Base-by-base conservation (phyloP, 768 basidiomycete species). In the Boletus tomentosulus region DNA sequence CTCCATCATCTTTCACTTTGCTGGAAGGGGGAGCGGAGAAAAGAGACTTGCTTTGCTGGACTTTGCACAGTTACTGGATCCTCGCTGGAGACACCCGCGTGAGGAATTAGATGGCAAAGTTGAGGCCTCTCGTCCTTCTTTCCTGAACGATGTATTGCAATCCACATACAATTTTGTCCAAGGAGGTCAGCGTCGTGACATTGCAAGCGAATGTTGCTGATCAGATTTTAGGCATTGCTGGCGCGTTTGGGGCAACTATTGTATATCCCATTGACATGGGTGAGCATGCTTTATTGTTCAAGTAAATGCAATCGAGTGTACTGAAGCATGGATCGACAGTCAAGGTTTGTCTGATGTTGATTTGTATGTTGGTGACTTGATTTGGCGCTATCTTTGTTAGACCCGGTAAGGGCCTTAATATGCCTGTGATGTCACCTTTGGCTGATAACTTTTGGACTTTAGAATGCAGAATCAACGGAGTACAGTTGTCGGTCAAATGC, bases 391-490 rank as follows among this genome's bases (percentile, higher is more conserved):
- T 50, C 10, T 52, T 50, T 48, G 30, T 44, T 71, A 85, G 83
- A 87, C 85, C 47, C 78, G 86, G 86, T 86, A 67, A 50, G 72
- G 53, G 33, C 37, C 5, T 37, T 27, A 28, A 4, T 34, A 42
- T 3, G 8, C 34, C n/a, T 22, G 19, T 31, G 34, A 11, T 16
- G 19, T 46, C 16, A 39, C 44, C 19, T 35, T 39, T 9, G 13
- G 43, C 39, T 63, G 24, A 62, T 19, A 11, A 7, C 31, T 12
- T 54, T 51, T 53, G 30, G 41, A 49, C 39, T 24, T 34, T 41
- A 92, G 93, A 37, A 93, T 99, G 80, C 97, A 99, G 76, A 99
- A 99, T 68, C 97, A 99, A 70, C 85, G 97, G 13, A 92, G 87
- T 58, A 93, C 89, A 6, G 91, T 99, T 22, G 97, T 99, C 30